A percentile compares a stretch with the other conserved stretches of the same genome.
Conservation (phyloP, 129 eudicot species). For the Saposhnikovia divaricata region DNA sequence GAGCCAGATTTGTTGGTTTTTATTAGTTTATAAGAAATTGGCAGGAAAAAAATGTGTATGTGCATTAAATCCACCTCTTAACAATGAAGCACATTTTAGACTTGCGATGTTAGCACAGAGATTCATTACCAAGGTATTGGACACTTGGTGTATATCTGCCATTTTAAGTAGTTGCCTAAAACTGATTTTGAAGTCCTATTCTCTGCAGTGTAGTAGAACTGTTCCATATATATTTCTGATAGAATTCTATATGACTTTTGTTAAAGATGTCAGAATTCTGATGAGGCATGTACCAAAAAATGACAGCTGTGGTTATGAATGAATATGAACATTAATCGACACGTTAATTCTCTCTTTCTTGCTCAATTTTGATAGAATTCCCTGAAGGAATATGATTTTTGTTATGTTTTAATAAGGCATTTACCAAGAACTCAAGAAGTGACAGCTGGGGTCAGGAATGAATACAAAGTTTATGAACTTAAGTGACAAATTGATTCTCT, state of each 20-base stretch:
- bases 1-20: background rate
- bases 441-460: background rate
- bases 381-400: background rate
- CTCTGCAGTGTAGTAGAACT: no score
- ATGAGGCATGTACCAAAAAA: no score
- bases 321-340: no score
- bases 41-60: background rate
- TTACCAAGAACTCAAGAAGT: background rate
- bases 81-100: background rate
- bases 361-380: background rate
- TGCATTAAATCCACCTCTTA: background rate
- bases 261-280: no score
- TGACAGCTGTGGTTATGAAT: no score
- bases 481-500: background rate
- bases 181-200: no score
- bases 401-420: background rate
- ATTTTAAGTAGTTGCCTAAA: no score
- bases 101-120: background rate
- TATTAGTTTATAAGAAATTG: background rate
- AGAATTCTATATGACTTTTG: no score
- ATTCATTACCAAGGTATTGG: background rate
- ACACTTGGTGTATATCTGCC: background rate
- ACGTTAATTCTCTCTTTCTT: no score
- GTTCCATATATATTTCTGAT: no score
- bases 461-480: background rate